Percentiles rank a stretch among this genome's conserved stretches.
Conservation (phyloP, 2,329 filamentous ascomycete species). For the Arthrocladium fulminans region DNA sequence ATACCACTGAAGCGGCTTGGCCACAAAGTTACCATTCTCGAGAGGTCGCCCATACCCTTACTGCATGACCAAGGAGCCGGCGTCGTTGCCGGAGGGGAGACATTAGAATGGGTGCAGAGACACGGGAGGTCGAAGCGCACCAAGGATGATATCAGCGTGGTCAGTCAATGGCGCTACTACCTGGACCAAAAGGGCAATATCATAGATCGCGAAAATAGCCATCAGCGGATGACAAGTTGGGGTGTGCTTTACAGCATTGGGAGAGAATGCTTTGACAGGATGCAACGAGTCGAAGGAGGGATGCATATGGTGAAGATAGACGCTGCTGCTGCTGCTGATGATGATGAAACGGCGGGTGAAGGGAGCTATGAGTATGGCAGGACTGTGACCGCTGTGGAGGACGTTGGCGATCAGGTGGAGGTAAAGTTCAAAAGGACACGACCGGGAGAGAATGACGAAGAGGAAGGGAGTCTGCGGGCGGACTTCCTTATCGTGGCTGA, state of each 20-base stretch:
- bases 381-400: slow-evolving; percentile 9
- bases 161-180: slow-evolving; percentile 8
- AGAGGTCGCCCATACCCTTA: slow-evolving; percentile 36
- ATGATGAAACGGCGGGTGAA: slow-evolving; percentile 5
- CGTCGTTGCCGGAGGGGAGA: slow-evolving; percentile 39
- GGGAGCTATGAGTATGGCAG: slow-evolving; percentile 14
- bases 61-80: slow-evolving; percentile 43
- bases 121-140: slow-evolving; percentile 33
- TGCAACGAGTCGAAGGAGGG: slow-evolving; percentile 4
- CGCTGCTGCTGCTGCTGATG: not conserved
- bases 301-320: not conserved
- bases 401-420: slow-evolving; percentile 11
- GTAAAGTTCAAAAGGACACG: slow-evolving; percentile 10
- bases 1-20: slow-evolving; percentile 31
- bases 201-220: slow-evolving; percentile 18
- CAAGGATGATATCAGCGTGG: not conserved
- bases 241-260: slow-evolving; percentile 39
- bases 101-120: slow-evolving; percentile 34
- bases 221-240: slow-evolving; percentile 43
- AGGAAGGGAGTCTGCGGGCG: slow-evolving; percentile 21
- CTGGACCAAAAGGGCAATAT: slow-evolving; percentile 13
- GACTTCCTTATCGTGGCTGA: slow-evolving; percentile 16
- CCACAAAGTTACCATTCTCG: slow-evolving; percentile 38
- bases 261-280: slow-evolving; percentile 38
- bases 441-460: not conserved